Evolutionary conservation across 106 monocot genomes (phyloP).

Genomic region (Dactylorhiza incarnata): DNA sequence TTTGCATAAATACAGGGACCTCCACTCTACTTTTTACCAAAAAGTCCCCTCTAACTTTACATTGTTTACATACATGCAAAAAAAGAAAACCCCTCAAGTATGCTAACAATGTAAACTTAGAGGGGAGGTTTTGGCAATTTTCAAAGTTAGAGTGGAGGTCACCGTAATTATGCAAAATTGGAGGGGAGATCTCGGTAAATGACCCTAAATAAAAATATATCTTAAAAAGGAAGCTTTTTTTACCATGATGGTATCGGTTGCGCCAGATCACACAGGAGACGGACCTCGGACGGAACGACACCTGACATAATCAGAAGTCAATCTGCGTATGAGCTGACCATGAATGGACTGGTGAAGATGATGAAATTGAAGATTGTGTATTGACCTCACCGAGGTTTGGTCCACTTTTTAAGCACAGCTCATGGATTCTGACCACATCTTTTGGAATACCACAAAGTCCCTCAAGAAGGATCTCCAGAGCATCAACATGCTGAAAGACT

Average conservation of each 20-base stretch:
- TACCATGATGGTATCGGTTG: conserved; percentile 77
- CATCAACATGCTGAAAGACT: conserved; percentile 76
- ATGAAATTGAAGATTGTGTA: background rate
- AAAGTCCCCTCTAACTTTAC: too few relatives aligned
- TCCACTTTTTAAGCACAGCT: conserved; percentile 87
- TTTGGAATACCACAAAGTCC: conserved; percentile 83
- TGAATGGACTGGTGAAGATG: background rate
- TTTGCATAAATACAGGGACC: too few relatives aligned
- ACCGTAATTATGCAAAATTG: too few relatives aligned
- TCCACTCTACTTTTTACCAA: too few relatives aligned
- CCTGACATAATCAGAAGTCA: conserved; percentile 24
- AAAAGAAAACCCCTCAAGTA: too few relatives aligned
- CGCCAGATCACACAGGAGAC: conserved; percentile 78
- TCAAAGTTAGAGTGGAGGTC: too few relatives aligned
- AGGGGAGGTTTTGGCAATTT: too few relatives aligned
- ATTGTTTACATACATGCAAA: too few relatives aligned
- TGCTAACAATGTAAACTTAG: too few relatives aligned
- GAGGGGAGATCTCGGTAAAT: background rate
- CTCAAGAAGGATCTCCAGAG: conserved; percentile 88
- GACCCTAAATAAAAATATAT: background rate
- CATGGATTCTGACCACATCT: conserved; percentile 74
- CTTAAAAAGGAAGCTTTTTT: background rate
- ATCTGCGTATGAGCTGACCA: background rate
- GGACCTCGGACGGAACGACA: conserved; percentile 73
- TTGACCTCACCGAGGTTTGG: conserved; percentile 60